A percentile compares a stretch with the other conserved stretches of the same genome.
These are phyloP conservation scores for Calonectria naviculata DNA, from an alignment of 2,329 filamentous ascomycete genomes.

Conservation along the genomic window DNA sequence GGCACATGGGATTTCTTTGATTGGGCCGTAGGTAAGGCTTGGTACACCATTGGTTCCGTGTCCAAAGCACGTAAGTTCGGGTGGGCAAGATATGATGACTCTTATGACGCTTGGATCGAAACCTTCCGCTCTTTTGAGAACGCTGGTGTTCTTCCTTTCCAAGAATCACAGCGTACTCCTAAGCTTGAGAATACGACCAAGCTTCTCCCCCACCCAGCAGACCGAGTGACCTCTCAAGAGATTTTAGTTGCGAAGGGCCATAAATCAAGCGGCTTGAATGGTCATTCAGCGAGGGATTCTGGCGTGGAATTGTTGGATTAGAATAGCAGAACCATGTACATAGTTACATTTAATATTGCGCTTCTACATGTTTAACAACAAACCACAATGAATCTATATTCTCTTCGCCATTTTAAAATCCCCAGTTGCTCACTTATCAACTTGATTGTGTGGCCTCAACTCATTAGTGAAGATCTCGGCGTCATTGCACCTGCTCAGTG, in stretches of 20 bases:
- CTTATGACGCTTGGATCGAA: conserved; percentile 28
- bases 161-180: not conserved
- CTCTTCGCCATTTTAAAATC: too few species aligned
- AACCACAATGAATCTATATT: not conserved
- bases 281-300: not conserved
- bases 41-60: conserved; percentile 25
- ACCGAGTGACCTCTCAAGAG: conserved; percentile 9
- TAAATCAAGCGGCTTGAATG: not conserved
- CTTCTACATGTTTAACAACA: not conserved
- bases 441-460: too few species aligned
- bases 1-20: conserved; percentile 35
- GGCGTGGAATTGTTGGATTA: not conserved
- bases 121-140: conserved; percentile 32
- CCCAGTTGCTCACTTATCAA: too few species aligned
- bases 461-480: too few species aligned
- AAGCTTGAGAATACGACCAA: not conserved
- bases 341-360: not conserved
- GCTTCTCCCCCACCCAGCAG: conserved; percentile 15
- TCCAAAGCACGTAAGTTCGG: conserved; percentile 33
- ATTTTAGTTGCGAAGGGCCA: not conserved
- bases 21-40: conserved; percentile 32
- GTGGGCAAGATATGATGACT: conserved; percentile 30
- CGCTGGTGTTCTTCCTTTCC: conserved; percentile 24
- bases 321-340: not conserved
- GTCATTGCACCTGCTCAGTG: too few species aligned